phyloP scores from a whole-genome alignment of 2,329 filamentous ascomycete species.

The Colletotrichum liaoningense region DNA sequence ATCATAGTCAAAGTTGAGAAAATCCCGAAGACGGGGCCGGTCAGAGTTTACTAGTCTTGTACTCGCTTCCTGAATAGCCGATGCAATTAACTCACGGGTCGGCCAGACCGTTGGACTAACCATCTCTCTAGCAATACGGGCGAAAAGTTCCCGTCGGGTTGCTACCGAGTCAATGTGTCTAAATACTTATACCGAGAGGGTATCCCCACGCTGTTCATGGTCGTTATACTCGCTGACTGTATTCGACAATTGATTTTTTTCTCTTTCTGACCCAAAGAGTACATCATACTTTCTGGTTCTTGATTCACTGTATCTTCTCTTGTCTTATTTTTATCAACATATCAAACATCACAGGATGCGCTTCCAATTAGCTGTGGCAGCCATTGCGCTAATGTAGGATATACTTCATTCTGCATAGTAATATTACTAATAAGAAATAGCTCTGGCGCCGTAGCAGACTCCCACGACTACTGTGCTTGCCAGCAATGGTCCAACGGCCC shows the following conservation, averaged over 20 bases:
- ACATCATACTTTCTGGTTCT: background rate
- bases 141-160: too few species aligned
- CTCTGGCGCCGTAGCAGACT: background rate
- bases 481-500: background rate
- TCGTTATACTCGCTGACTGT: too few species aligned
- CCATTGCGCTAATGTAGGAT: background rate
- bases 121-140: background rate
- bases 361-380: background rate
- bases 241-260: background rate
- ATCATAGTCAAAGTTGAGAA: background rate
- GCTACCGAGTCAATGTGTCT: background rate
- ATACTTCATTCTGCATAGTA: background rate
- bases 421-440: background rate
- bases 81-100: background rate
- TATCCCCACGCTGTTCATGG: background rate
- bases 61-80: background rate
- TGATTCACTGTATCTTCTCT: background rate
- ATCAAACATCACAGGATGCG: background rate
- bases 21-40: background rate
- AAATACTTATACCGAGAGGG: background rate
- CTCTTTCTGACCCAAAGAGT: background rate
- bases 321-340: background rate
- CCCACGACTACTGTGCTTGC: background rate
- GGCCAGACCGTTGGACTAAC: background rate
- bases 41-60: background rate